Conservation (phyloP, 2,329 filamentous ascomycete genomes). For the Arthroderma sp. region DNA sequence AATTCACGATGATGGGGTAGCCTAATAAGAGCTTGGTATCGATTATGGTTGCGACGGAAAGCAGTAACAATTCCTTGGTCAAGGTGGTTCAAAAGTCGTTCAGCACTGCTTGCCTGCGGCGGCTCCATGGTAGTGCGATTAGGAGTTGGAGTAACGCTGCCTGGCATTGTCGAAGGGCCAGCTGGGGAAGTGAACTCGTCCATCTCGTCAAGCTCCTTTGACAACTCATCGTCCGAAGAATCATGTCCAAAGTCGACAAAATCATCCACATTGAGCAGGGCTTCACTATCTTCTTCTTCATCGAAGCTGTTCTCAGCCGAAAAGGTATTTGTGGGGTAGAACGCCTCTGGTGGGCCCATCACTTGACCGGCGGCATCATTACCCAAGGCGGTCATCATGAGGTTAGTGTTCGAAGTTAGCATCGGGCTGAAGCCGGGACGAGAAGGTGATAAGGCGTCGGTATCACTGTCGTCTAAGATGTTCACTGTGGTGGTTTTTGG, state of each 20-base stretch:
- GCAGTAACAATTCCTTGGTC: slow-evolving; percentile 61
- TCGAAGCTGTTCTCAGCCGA: slow-evolving; percentile 44
- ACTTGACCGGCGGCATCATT: slow-evolving; percentile 44
- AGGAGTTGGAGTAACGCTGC: slow-evolving; percentile 21
- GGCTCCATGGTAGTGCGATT: slow-evolving; percentile 19
- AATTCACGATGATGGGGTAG: slow-evolving; percentile 34
- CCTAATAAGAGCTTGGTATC: slow-evolving; percentile 37
- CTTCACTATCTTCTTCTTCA: slow-evolving; percentile 52
- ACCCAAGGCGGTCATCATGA: slow-evolving; percentile 64
- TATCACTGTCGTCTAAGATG: slow-evolving; percentile 32
- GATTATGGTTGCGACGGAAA: slow-evolving; percentile 51
- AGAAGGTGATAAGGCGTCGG: slow-evolving; percentile 28
- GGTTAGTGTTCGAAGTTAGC: slow-evolving; percentile 54
- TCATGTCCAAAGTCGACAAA: slow-evolving; percentile 56
- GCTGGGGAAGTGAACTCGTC: slow-evolving; percentile 32
- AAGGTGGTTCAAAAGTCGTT: slow-evolving; percentile 52
- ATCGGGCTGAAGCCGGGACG: slow-evolving; percentile 38
- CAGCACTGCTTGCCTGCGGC: slow-evolving; percentile 17
- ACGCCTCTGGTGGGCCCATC: slow-evolving; percentile 62
- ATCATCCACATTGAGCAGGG: slow-evolving; percentile 52
- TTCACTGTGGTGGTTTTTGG: slow-evolving; percentile 28
- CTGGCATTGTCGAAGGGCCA: slow-evolving; percentile 33
- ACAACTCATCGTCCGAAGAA: slow-evolving; percentile 44
- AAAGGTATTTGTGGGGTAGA: slow-evolving; percentile 52
- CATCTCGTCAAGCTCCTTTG: slow-evolving; percentile 30